Conservation (phyloP, 2,329 filamentous ascomycete genomes). For the Pleurostoma richardsiae region DNA sequence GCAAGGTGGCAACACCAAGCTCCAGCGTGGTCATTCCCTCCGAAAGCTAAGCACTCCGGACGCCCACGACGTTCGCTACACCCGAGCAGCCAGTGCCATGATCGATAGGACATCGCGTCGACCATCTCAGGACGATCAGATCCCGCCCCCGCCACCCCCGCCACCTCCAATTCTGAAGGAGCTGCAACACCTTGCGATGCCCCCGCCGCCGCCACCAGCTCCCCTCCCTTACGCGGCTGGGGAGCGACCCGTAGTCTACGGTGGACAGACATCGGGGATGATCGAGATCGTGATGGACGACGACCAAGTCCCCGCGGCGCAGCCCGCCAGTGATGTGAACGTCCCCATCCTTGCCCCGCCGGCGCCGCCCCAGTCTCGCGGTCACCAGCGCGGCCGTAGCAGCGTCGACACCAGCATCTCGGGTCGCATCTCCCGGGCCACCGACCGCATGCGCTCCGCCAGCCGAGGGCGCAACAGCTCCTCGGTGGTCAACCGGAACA, state of each 20-base stretch:
- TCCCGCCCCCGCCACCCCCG: slow-evolving; percentile 48
- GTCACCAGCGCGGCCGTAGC: slow-evolving; percentile 54
- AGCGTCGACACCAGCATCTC: slow-evolving; percentile 46
- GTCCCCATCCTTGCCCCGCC: slow-evolving; percentile 41
- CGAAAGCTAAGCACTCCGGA: slow-evolving; percentile 29
- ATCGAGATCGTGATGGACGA: slow-evolving; percentile 66
- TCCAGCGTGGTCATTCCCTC: slow-evolving; percentile 19
- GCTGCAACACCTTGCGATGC: slow-evolving; percentile 55
- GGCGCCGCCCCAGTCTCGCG: slow-evolving; percentile 32
- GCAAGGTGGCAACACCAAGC: slow-evolving; percentile 16
- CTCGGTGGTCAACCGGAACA: slow-evolving; percentile 24
- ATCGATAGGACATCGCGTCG: slow-evolving; percentile 29
- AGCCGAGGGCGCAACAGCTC: slow-evolving; percentile 49
- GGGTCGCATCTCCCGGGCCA: slow-evolving; percentile 50
- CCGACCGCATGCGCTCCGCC: slow-evolving; percentile 55
- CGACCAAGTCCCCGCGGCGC: slow-evolving; percentile 29
- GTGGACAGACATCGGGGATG: slow-evolving; percentile 44
- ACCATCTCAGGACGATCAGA: slow-evolving; percentile 43
- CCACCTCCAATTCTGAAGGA: slow-evolving; percentile 55
- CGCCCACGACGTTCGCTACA: slow-evolving; percentile 29
- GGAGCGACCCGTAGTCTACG: slow-evolving; percentile 31
- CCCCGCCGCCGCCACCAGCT: slow-evolving; percentile 57
- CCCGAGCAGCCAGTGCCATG: slow-evolving; percentile 44
- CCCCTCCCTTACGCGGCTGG: slow-evolving; percentile 43
- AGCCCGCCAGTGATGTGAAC: slow-evolving; percentile 28